phyloP scores from a whole-genome alignment of 192 early-diverging fungal genomes.

The Spizellomyces sp. region DNA sequence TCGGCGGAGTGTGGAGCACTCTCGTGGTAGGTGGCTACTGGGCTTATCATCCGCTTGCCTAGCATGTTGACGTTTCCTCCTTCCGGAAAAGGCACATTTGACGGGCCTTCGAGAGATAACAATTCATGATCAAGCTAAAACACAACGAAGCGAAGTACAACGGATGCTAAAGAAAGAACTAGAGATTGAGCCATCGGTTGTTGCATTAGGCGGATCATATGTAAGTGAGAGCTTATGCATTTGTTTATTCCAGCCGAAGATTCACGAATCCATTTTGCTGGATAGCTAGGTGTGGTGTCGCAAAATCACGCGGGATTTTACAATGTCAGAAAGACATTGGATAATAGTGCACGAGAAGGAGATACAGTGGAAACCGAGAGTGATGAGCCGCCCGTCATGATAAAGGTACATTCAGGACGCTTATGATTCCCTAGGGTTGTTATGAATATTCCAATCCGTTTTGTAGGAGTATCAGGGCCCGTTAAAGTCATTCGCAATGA shows the following conservation, averaged over 20 bases:
- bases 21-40: slow-evolving; percentile 30
- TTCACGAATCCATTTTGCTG: background rate
- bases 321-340: background rate
- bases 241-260: background rate
- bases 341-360: background rate
- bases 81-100: slow-evolving; percentile 29
- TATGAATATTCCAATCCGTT: background rate
- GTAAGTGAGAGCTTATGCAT: slow-evolving; percentile 5
- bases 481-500: slow-evolving; percentile 28
- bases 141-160: slow-evolving; percentile 4
- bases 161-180: slow-evolving; percentile 31
- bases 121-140: slow-evolving; percentile 37
- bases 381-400: background rate
- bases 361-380: background rate
- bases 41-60: background rate
- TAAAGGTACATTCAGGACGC: background rate
- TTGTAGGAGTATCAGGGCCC: slow-evolving; percentile 5
- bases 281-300: slow-evolving; percentile 28
- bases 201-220: slow-evolving; percentile 41
- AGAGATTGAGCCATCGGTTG: slow-evolving; percentile 39
- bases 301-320: slow-evolving; percentile 26
- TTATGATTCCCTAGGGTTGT: background rate
- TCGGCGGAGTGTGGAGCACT: slow-evolving; percentile 34
- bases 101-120: slow-evolving; percentile 41
- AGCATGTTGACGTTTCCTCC: background rate